phyloP scores from a whole-genome alignment of 139 green algal species.

The Desmodesmus armatus region DNA sequence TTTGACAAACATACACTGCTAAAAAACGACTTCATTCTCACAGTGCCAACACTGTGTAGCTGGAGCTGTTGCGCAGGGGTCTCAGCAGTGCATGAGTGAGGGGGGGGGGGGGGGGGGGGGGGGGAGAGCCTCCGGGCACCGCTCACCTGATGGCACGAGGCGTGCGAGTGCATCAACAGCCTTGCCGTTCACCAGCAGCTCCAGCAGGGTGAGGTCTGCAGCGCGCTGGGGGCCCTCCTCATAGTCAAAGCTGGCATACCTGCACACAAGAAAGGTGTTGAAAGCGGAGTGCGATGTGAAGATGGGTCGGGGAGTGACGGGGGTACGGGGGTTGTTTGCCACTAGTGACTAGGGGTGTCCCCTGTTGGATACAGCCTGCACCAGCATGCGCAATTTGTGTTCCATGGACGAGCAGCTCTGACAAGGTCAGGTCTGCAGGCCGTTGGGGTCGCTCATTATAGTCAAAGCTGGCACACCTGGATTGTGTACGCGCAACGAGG shows the following conservation, averaged over 20 bases:
- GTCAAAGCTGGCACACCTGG: no score
- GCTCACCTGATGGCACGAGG: constrained; percentile 23
- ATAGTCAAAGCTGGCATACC: constrained; percentile 95
- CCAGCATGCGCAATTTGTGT: no score
- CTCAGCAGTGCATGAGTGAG: not conserved
- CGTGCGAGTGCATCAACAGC: constrained; percentile 35
- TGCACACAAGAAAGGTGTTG: no score
- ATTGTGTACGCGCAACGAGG: no score
- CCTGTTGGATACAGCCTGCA: not conserved
- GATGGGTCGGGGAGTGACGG: no score
- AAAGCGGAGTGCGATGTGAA: no score
- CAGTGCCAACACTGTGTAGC: not conserved
- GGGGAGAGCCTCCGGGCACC: no score
- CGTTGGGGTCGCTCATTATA: constrained; percentile 89
- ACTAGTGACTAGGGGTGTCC: no score
- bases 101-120: no score
- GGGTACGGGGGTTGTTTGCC: no score
- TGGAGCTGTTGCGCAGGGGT: not conserved
- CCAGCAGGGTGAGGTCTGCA: constrained; percentile 72
- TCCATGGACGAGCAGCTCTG: no score
- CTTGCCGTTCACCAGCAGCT: constrained; percentile 46
- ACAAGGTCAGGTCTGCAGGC: constrained; percentile 75
- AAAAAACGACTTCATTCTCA: not conserved
- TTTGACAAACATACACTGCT: not conserved
- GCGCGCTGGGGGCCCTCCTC: constrained; percentile 82